Evolutionary conservation across 768 basidiomycete species (phyloP).

Genomic region (Xerocomellus amylosporus): DNA sequence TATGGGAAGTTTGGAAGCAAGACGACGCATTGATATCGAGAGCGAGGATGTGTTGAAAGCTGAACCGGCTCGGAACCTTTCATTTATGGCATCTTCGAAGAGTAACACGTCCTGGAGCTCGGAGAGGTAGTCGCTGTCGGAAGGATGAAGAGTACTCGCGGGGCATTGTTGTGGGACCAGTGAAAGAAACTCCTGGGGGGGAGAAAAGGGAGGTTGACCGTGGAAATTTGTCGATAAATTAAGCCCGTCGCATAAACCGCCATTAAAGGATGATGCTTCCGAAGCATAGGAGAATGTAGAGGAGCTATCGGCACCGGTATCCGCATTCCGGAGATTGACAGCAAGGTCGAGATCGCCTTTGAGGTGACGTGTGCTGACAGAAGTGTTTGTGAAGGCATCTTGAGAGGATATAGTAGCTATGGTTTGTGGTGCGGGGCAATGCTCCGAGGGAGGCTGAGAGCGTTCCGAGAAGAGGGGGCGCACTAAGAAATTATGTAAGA

Average conservation of each 20-base stretch:
- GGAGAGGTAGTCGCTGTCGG: constrained; percentile 11
- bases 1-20: constrained; percentile 30
- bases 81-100: constrained; percentile 15
- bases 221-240: constrained; percentile 8
- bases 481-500: constrained; percentile 16
- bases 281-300: constrained; percentile 5
- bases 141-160: not conserved
- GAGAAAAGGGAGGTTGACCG: not conserved
- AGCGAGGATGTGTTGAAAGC: constrained; percentile 14
- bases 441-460: constrained; percentile 13
- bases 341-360: constrained; percentile 14
- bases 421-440: constrained; percentile 2
- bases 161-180: constrained; percentile 7
- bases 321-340: constrained; percentile 5
- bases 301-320: not conserved
- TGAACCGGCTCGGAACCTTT: constrained; percentile 10
- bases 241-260: not conserved
- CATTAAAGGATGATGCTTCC: constrained; percentile 3
- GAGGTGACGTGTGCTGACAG: constrained; percentile 8
- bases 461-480: constrained; percentile 26
- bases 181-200: constrained; percentile 9
- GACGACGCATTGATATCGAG: constrained; percentile 33
- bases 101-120: constrained; percentile 12
- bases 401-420: constrained; percentile 4
- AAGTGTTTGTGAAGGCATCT: constrained; percentile 7